phyloP scores from a whole-genome alignment of 768 basidiomycete genomes.

The Chiua virens region DNA sequence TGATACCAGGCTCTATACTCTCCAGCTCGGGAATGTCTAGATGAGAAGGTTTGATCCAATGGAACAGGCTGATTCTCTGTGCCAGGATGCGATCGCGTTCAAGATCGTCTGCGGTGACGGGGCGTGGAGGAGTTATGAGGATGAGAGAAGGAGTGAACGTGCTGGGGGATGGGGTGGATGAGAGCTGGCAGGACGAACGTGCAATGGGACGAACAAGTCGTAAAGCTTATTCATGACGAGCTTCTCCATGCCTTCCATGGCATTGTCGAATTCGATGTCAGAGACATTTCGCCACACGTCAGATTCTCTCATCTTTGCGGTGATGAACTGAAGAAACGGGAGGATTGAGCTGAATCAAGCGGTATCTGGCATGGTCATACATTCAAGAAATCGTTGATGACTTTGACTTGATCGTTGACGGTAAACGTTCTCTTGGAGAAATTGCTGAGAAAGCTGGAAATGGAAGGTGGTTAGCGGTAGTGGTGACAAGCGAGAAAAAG shows the following conservation, averaged over 20 bases:
- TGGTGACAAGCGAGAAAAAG: background rate
- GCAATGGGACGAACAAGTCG: slow-evolving; percentile 71
- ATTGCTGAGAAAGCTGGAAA: slow-evolving; percentile 81
- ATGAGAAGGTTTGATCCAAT: slow-evolving; percentile 87
- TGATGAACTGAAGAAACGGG: slow-evolving; percentile 68
- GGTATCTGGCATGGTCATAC: slow-evolving; percentile 39
- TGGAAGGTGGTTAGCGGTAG: background rate
- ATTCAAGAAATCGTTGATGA: slow-evolving; percentile 90
- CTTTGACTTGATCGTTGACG: slow-evolving; percentile 89
- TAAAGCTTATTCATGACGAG: slow-evolving; percentile 98
- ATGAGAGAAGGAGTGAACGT: slow-evolving; percentile 90
- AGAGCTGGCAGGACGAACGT: background rate
- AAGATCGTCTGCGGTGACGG: slow-evolving; percentile 91
- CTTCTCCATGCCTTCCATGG: slow-evolving; percentile 99
- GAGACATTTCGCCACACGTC: slow-evolving; percentile 81
- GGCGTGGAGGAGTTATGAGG: slow-evolving; percentile 62
- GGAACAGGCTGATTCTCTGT: slow-evolving; percentile 88
- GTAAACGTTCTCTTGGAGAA: slow-evolving; percentile 91
- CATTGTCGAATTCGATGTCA: slow-evolving; percentile 90
- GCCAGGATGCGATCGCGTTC: slow-evolving; percentile 89
- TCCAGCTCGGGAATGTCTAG: slow-evolving; percentile 85
- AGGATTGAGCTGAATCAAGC: slow-evolving; percentile 12
- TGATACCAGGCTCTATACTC: slow-evolving; percentile 42
- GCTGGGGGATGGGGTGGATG: slow-evolving; percentile 41
- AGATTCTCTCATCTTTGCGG: slow-evolving; percentile 78